These are phyloP conservation scores for Closterium sp. DNA, from an alignment of 139 green algal species.

Conservation along the genomic window DNA sequence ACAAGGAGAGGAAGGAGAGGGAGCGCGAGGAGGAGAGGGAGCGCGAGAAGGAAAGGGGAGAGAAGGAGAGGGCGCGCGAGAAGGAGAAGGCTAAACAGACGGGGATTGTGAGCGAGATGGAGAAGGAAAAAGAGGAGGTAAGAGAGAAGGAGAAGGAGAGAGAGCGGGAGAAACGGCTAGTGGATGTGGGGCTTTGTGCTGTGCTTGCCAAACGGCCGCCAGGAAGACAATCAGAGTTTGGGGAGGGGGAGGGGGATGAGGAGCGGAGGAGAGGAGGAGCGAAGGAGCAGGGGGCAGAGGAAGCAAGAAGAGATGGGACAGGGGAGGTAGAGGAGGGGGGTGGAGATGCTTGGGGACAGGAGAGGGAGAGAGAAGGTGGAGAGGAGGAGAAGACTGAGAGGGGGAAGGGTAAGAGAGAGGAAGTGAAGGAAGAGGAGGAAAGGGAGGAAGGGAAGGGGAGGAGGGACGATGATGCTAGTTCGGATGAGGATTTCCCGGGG, in stretches of 20 bases:
- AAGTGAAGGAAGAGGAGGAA: not conserved
- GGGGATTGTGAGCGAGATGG: too few species aligned
- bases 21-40: not conserved
- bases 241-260: too few species aligned
- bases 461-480: not conserved
- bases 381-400: too few species aligned
- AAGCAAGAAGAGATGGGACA: not conserved
- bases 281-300: not conserved
- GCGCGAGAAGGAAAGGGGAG: too few species aligned
- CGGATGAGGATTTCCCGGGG: not conserved
- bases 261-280: too few species aligned
- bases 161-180: not conserved
- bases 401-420: not conserved
- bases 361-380: too few species aligned
- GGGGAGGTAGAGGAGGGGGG: not conserved
- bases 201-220: not conserved
- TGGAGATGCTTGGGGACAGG: not conserved
- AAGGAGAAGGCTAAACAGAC: too few species aligned
- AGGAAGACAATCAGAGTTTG: not conserved
- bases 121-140: too few species aligned
- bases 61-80: too few species aligned
- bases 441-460: not conserved
- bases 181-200: not conserved
- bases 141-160: not conserved
- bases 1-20: not conserved